Percentiles rank a stretch among this genome's conserved stretches.
Conservation (phyloP, 768 basidiomycete genomes). For the Lactarius sp. region DNA sequence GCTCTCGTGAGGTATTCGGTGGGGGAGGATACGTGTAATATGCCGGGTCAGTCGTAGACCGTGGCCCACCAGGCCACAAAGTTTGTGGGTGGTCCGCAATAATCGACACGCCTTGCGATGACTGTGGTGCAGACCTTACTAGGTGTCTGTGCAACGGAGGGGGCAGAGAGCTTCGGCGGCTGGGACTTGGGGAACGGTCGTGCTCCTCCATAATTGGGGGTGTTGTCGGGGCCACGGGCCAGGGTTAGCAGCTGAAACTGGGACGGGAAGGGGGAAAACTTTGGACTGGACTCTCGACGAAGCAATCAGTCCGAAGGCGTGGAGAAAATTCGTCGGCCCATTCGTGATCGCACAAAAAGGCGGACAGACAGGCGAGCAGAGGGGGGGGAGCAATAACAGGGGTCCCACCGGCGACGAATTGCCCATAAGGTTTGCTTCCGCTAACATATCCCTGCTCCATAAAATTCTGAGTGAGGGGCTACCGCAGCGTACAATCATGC, state of each 20-base stretch:
- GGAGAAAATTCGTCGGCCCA: conserved; percentile 12
- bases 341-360: conserved; percentile 16
- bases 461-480: conserved; percentile 28
- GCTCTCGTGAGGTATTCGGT: conserved; percentile 9
- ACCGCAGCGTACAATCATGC: conserved; percentile 13
- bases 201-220: conserved; percentile 16
- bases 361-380: conserved; percentile 7
- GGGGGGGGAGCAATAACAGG: conserved; percentile 17
- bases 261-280: background rate
- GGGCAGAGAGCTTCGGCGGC: conserved; percentile 47
- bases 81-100: background rate
- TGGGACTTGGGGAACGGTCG: conserved; percentile 24
- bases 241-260: conserved; percentile 2
- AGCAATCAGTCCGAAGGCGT: conserved; percentile 22
- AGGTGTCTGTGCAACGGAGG: conserved; percentile 48
- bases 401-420: conserved; percentile 18
- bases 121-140: conserved; percentile 22
- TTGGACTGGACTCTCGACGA: conserved; percentile 15
- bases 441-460: conserved; percentile 25
- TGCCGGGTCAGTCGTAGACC: conserved; percentile 29
- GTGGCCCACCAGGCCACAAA: conserved; percentile 13
- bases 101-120: conserved; percentile 10
- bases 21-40: conserved; percentile 28
- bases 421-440: conserved; percentile 37
- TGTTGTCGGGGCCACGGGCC: conserved; percentile 7